Percentiles rank a stretch among this genome's conserved stretches.
These are phyloP conservation scores for Kregervanrija delftensis DNA, from an alignment of 805 yeast genomes.

Conservation along the genomic window DNA sequence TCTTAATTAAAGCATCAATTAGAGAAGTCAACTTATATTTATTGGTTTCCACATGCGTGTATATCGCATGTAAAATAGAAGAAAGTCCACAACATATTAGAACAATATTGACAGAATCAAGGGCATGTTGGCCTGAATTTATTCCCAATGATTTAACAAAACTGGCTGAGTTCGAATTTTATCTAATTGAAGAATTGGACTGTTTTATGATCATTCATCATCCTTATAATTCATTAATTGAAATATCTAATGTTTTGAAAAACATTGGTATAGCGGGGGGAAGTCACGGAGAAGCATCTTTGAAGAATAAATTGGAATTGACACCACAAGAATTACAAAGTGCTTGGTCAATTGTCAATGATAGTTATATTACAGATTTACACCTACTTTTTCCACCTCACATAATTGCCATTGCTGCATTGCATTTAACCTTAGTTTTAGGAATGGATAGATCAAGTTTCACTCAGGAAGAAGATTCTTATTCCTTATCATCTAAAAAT, in stretches of 20 bases:
- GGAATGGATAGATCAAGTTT: constrained; percentile 19
- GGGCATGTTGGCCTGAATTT: constrained; percentile 91
- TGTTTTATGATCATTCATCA: constrained; percentile 67
- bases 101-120: constrained; percentile 73
- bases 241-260: constrained; percentile 39
- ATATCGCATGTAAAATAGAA: constrained; percentile 88
- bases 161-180: constrained; percentile 93
- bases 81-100: constrained; percentile 94
- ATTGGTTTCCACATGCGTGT: constrained; percentile 76
- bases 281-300: background rate
- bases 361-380: constrained; percentile 81
- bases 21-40: constrained; percentile 80
- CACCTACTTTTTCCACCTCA: constrained; percentile 86
- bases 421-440: constrained; percentile 70
- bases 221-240: constrained; percentile 60
- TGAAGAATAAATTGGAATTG: constrained; percentile 21
- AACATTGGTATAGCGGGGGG: constrained; percentile 17
- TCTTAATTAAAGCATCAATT: constrained; percentile 62
- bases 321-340: constrained; percentile 70
- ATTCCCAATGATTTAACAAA: constrained; percentile 88
- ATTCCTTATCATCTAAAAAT: too few species aligned
- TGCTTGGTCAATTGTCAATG: constrained; percentile 86
- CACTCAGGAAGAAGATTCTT: background rate
- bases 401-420: constrained; percentile 71
- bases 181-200: constrained; percentile 81